phyloP scores from a whole-genome alignment of 208 protist species.

The Porcisia deanei region DNA sequence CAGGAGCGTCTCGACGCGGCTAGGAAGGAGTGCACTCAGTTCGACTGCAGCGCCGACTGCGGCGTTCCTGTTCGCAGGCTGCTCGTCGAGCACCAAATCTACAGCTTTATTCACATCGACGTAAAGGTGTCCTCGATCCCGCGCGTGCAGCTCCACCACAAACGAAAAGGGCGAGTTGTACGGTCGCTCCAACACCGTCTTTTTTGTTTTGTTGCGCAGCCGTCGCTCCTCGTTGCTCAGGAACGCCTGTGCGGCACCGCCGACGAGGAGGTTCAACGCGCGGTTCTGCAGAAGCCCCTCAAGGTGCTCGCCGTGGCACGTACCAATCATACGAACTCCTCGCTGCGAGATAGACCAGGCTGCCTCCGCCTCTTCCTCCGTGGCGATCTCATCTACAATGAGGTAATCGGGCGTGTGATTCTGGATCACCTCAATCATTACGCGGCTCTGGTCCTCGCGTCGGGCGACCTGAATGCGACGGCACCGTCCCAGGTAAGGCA shows the following conservation, averaged over 20 bases:
- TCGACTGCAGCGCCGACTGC: conserved; percentile 44
- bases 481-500: conserved; percentile 87
- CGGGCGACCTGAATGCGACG: conserved; percentile 87
- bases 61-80: conserved; percentile 45
- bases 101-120: conserved; percentile 85
- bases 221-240: conserved; percentile 86
- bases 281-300: conserved; percentile 85
- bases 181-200: conserved; percentile 84
- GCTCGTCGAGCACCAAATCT: conserved; percentile 80
- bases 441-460: conserved; percentile 57
- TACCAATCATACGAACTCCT: conserved; percentile 87
- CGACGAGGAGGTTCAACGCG: conserved; percentile 84
- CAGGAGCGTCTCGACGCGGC: conserved; percentile 32
- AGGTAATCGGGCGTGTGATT: conserved; percentile 95
- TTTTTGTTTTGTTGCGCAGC: conserved; percentile 79
- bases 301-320: conserved; percentile 88
- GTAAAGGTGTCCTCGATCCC: conserved; percentile 68
- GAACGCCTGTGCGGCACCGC: conserved; percentile 88
- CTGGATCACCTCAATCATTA: conserved; percentile 93
- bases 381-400: conserved; percentile 94
- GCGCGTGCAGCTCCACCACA: conserved; percentile 75
- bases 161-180: conserved; percentile 75
- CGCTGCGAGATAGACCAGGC: conserved; percentile 87
- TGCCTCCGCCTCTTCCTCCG: conserved; percentile 70
- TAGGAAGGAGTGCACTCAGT: conserved; percentile 43